A percentile compares a stretch with the other conserved stretches of the same genome.
These are phyloP conservation scores for Elsinoe batatas DNA, from an alignment of 2,329 filamentous ascomycete genomes.

Conservation along the genomic window DNA sequence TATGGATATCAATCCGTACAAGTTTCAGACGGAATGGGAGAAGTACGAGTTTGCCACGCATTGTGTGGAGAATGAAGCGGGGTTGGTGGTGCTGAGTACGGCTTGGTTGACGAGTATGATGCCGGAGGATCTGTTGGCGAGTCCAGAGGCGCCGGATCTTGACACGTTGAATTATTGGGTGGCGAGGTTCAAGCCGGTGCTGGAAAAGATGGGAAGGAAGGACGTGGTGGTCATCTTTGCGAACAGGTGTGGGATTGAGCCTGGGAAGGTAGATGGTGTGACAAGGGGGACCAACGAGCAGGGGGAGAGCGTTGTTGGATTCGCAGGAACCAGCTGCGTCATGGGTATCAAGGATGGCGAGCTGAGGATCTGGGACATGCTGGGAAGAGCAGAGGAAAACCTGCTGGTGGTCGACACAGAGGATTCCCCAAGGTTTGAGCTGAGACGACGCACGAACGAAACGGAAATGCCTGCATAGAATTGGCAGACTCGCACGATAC, in stretches of 20 bases:
- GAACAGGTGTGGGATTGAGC: conserved; percentile 59
- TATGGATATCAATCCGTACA: conserved; percentile 55
- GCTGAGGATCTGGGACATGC: conserved; percentile 57
- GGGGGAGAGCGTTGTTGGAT: conserved; percentile 34
- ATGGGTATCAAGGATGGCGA: conserved; percentile 56
- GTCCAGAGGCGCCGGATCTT: conserved; percentile 52
- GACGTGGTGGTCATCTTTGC: conserved; percentile 61
- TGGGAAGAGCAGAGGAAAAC: conserved; percentile 61
- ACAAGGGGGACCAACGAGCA: conserved; percentile 21
- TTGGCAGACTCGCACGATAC: background rate
- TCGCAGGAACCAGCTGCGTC: conserved; percentile 65
- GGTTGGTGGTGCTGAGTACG: conserved; percentile 63
- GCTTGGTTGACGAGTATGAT: conserved; percentile 59
- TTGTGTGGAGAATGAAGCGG: conserved; percentile 45
- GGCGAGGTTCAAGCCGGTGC: conserved; percentile 54
- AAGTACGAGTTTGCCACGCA: conserved; percentile 51
- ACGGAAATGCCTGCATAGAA: background rate
- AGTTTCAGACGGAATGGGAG: conserved; percentile 48
- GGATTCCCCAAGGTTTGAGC: conserved; percentile 18
- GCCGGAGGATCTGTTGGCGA: conserved; percentile 39
- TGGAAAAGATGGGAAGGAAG: conserved; percentile 31
- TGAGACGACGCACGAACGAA: background rate
- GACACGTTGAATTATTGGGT: conserved; percentile 70
- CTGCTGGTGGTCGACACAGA: conserved; percentile 58
- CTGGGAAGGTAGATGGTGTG: conserved; percentile 15